Evolutionary conservation across 2,329 filamentous ascomycete species (phyloP).

Genomic region (Colletotrichum lentis): DNA sequence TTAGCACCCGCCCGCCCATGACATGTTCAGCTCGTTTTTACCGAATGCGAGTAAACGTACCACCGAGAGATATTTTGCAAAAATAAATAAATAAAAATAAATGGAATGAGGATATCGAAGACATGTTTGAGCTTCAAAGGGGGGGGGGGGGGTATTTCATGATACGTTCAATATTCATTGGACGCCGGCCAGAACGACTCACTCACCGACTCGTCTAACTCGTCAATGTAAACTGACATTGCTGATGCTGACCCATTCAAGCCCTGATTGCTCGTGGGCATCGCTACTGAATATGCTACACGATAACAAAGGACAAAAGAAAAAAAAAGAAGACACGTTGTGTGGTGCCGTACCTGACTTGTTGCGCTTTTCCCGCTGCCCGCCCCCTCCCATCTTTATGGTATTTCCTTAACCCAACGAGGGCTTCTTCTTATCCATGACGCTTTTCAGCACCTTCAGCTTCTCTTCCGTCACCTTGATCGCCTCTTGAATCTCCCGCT

Average conservation of each 20-base stretch:
- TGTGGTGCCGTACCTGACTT: conserved; percentile 35
- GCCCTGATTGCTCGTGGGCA: conserved; percentile 35
- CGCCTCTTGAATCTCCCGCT: conserved; percentile 78
- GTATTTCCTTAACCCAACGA: conserved; percentile 31
- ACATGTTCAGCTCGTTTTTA: no score
- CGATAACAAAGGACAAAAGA: conserved; percentile 23
- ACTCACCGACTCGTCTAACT: background rate
- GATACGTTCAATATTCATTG: no score
- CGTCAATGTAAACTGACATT: background rate
- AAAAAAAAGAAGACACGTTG: conserved; percentile 30
- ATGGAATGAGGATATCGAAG: no score
- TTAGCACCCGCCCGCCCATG: no score
- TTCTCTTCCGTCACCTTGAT: conserved; percentile 89
- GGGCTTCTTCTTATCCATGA: conserved; percentile 67
- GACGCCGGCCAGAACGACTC: no score
- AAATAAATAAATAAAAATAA: no score
- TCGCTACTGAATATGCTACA: conserved; percentile 36
- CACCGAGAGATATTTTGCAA: no score
- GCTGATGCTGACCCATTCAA: conserved; percentile 29
- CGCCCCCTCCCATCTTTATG: conserved; percentile 21
- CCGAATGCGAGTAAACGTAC: no score
- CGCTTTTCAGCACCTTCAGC: conserved; percentile 76
- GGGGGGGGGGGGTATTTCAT: no score
- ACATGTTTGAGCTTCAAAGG: no score
- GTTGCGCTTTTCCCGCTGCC: conserved; percentile 20